Conservation (phyloP, 176 grass and related monocot species). For the Leersia perrieri region DNA sequence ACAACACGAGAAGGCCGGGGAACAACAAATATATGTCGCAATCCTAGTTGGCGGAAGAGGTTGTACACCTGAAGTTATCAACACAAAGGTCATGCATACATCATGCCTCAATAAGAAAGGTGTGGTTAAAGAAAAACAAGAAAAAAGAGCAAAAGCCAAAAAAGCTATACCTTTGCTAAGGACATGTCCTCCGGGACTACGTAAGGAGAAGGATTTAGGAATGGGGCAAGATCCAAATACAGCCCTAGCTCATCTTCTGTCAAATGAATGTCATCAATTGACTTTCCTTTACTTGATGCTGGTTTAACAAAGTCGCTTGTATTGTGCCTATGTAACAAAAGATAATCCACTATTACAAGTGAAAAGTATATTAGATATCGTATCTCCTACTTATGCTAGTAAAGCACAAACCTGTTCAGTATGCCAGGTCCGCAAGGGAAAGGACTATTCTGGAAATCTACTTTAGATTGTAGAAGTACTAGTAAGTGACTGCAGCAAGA, state of each 20-base stretch:
- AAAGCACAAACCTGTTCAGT: constrained; percentile 69
- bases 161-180: constrained; percentile 71
- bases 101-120: neutral
- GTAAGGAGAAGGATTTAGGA: constrained; percentile 91
- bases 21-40: constrained; percentile 95
- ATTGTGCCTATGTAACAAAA: constrained; percentile 69
- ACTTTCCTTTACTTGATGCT: constrained; percentile 93
- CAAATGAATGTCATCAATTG: constrained; percentile 92
- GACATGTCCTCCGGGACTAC: constrained; percentile 98
- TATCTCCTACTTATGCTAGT: neutral
- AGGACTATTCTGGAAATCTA: constrained; percentile 94
- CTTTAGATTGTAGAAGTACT: constrained; percentile 93
- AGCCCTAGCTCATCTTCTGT: constrained; percentile 77
- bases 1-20: constrained; percentile 86
- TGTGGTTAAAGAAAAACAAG: neutral
- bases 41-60: constrained; percentile 94
- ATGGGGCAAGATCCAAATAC: constrained; percentile 93
- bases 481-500: constrained; percentile 71
- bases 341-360: constrained; percentile 13
- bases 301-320: constrained; percentile 99
- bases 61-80: constrained; percentile 80
- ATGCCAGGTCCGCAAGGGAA: constrained; percentile 89
- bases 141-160: neutral
- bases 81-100: neutral
- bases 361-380: constrained; percentile 14